Conservation (phyloP, 306 rosid species). For the Morella rubra region DNA sequence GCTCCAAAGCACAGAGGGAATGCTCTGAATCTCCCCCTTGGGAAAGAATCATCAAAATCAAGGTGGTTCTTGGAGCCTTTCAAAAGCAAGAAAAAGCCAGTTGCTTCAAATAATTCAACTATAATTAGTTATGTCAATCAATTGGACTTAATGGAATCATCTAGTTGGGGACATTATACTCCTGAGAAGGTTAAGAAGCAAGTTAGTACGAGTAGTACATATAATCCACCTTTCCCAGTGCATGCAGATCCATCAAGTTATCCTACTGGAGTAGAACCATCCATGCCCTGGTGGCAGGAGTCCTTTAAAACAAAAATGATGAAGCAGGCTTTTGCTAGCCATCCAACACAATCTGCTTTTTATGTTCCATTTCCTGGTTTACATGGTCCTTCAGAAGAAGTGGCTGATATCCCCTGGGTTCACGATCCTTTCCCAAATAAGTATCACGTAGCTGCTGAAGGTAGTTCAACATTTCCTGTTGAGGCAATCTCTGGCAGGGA, state of each 20-base stretch:
- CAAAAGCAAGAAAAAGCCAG: constrained; percentile 44
- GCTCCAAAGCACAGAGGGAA: constrained; percentile 31
- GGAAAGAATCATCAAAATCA: constrained; percentile 42
- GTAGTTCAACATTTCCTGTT: constrained; percentile 28
- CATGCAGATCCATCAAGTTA: constrained; percentile 18
- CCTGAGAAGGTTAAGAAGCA: constrained; percentile 31
- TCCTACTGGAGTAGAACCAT: constrained; percentile 31
- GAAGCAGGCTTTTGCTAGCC: constrained; percentile 15
- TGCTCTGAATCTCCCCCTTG: constrained; percentile 39
- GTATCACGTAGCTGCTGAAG: constrained; percentile 28
- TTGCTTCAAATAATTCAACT: constrained; percentile 32
- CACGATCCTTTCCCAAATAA: constrained; percentile 26
- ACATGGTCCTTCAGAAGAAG: constrained; percentile 31
- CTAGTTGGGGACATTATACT: constrained; percentile 24
- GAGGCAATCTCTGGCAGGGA: constrained; percentile 37
- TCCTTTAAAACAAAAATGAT: constrained; percentile 21
- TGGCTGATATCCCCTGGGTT: constrained; percentile 37
- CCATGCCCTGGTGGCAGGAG: constrained; percentile 28
- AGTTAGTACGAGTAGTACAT: constrained; percentile 16
- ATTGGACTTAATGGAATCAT: constrained; percentile 38
- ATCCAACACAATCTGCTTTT: constrained; percentile 30
- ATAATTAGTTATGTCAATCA: constrained; percentile 24
- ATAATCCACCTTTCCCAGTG: constrained; percentile 18
- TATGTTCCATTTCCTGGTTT: constrained; percentile 31
- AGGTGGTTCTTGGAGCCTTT: constrained; percentile 45